A percentile compares a stretch with the other conserved stretches of the same genome.
Evolutionary conservation across 192 early-diverging fungal genomes (phyloP).

Genomic region (Funneliformis geosporum): DNA sequence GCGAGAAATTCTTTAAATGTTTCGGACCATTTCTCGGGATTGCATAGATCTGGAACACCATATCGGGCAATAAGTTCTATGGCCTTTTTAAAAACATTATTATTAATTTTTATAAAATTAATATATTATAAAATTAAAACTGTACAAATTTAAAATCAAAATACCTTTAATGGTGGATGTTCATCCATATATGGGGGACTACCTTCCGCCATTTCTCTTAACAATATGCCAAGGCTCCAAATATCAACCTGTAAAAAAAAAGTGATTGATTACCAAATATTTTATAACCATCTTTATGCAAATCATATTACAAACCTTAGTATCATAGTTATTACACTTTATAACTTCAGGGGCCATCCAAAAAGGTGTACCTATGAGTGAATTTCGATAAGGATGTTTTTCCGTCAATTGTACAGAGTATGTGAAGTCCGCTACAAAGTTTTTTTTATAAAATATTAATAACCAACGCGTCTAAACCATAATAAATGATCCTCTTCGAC

Average conservation of each 20-base stretch:
- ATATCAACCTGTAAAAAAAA: constrained; percentile 65
- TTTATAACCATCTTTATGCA: background rate
- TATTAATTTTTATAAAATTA: background rate
- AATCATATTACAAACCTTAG: constrained; percentile 48
- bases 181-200: constrained; percentile 92
- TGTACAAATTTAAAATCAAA: background rate
- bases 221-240: constrained; percentile 92
- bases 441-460: constrained; percentile 21
- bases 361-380: constrained; percentile 89
- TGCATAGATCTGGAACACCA: constrained; percentile 78
- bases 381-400: constrained; percentile 75
- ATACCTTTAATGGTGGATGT: constrained; percentile 67
- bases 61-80: constrained; percentile 85
- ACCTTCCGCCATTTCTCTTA: constrained; percentile 94
- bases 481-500: background rate
- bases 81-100: constrained; percentile 53
- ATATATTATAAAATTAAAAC: background rate
- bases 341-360: constrained; percentile 99
- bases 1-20: constrained; percentile 78
- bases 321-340: constrained; percentile 81
- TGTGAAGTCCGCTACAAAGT: constrained; percentile 85
- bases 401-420: constrained; percentile 89
- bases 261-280: background rate
- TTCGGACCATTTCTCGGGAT: constrained; percentile 70
- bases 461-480: background rate